Evolutionary conservation across 495 filamentous ascomycete species (phyloP).

Genomic region (Hypoxylon intermedium): DNA sequence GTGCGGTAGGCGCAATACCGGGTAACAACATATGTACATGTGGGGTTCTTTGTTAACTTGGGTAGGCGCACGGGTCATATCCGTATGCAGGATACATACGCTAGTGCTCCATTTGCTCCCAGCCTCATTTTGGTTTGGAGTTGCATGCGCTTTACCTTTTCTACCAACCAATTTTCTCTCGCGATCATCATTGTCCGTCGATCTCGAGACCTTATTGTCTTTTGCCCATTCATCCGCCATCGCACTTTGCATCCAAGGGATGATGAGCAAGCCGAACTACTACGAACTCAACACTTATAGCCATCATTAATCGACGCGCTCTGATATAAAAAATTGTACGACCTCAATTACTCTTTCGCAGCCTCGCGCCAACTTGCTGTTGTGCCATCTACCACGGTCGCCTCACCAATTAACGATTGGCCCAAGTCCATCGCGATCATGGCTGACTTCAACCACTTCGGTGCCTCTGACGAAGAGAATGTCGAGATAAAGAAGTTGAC

Average conservation of each 20-base stretch:
- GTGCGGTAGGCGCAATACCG: too few species aligned
- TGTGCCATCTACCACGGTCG: conserved; percentile 7
- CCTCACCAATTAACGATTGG: conserved; percentile 10
- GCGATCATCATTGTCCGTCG: conserved; percentile 33
- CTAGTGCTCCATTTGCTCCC: conserved; percentile 12
- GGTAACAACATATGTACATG: too few species aligned
- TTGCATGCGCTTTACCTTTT: conserved; percentile 32
- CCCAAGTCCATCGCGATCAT: conserved; percentile 33
- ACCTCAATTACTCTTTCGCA: conserved; percentile 10
- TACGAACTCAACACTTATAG: conserved; percentile 9
- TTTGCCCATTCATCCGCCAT: conserved; percentile 13
- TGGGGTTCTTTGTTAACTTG: too few species aligned
- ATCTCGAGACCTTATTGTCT: conserved; percentile 32
- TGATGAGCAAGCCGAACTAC: conserved; percentile 4
- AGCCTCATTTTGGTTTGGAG: conserved; percentile 29
- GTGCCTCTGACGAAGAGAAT: conserved; percentile 84
- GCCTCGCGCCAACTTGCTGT: conserved; percentile 16
- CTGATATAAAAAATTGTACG: conserved; percentile 2
- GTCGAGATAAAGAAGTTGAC: conserved; percentile 81
- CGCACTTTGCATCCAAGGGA: neutral
- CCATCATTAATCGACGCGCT: neutral
- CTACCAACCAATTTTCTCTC: conserved; percentile 27
- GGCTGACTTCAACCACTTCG: conserved; percentile 65
- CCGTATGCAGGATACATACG: conserved; percentile 1
- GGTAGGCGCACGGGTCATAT: conserved; percentile 1